phyloP scores from a whole-genome alignment of 495 filamentous ascomycete species.

The Trichoderma erinaceum region DNA sequence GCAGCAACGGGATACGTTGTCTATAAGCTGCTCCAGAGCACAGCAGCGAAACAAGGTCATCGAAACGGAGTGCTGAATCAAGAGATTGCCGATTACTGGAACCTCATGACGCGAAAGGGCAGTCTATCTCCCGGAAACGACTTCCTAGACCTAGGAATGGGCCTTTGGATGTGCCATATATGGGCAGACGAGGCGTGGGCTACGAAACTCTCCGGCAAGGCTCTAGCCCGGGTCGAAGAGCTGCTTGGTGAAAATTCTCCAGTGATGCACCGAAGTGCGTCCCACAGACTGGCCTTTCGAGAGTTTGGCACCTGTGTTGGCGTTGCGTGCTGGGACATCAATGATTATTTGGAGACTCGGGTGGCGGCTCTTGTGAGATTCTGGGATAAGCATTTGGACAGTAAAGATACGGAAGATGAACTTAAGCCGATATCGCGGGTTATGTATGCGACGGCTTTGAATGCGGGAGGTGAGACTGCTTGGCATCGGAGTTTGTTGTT shows the following conservation, averaged over 20 bases:
- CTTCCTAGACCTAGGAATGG: constrained; percentile 59
- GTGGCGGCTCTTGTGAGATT: constrained; percentile 43
- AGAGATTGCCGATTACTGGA: constrained; percentile 55
- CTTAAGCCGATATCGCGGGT: constrained; percentile 54
- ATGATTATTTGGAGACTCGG: constrained; percentile 34
- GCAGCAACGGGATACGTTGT: constrained; percentile 56
- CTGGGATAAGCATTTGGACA: constrained; percentile 46
- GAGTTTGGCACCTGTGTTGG: constrained; percentile 59
- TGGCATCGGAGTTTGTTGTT: neutral
- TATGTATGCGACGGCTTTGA: constrained; percentile 61
- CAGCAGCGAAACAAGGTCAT: constrained; percentile 28
- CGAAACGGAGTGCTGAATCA: constrained; percentile 32
- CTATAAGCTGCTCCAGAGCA: constrained; percentile 48
- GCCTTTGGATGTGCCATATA: constrained; percentile 58
- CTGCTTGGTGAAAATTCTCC: constrained; percentile 23
- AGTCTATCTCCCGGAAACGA: constrained; percentile 47
- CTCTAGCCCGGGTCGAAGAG: constrained; percentile 40
- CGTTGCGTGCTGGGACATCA: constrained; percentile 46
- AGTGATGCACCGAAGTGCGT: constrained; percentile 34
- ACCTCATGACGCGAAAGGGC: constrained; percentile 47
- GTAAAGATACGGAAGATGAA: constrained; percentile 39
- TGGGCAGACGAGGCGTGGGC: constrained; percentile 49
- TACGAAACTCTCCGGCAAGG: constrained; percentile 33
- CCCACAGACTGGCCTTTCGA: constrained; percentile 52
- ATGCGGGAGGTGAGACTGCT: constrained; percentile 50